Base-by-base conservation (phyloP, 169 alveolate species). In the Condylostoma magnum region DNA sequence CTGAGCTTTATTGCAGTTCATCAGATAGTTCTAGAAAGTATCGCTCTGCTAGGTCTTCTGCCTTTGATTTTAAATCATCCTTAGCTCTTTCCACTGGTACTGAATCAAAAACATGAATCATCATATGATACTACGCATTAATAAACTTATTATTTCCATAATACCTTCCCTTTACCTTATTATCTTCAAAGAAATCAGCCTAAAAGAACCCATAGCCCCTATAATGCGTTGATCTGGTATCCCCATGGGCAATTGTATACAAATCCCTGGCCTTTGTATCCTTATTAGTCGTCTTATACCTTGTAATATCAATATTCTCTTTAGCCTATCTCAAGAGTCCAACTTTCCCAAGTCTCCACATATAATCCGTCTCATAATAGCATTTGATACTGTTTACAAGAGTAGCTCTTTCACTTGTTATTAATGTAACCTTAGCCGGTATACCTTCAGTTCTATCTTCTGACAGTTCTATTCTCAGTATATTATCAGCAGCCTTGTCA, bases 341-440 rank as follows among this genome's bases (percentile, higher is more conserved):
- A 50, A 50, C 52, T 54, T 70, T 60, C 30, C 68, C 63, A 3
- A 70, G 34, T 46, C 86, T 60, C 31, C 73, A 79, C 86, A 79
- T 79, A 34, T 73, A 79, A 37, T 79, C 86, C 31, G 79, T 79
- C 66, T 79, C 69, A 82, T 82, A 79, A 43, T 79, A 79, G 73
- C 86, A 79, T 43, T 28, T 55, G 52, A 48, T 44, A 69, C 47
- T 79, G 20, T 57, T 76, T 4, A 77, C 27, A n/a, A 77, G 58
- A 3, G 30, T 34, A 30, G 22, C 33, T 30, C 72, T 67, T 34
- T 77, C 84, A 36, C 67, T 37, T 10, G 84, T 69, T 44, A 63
- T 63, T 20, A 63, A 15, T 20, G 73, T 63, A 22, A 63, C 18
- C 33, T 63, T 63, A 6, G 73, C 73, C 1, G 73, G 73, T 20